These are phyloP conservation scores for Saccharomycopsis hybrid DNA, from an alignment of 1,139 yeast species.

Conservation along the genomic window DNA sequence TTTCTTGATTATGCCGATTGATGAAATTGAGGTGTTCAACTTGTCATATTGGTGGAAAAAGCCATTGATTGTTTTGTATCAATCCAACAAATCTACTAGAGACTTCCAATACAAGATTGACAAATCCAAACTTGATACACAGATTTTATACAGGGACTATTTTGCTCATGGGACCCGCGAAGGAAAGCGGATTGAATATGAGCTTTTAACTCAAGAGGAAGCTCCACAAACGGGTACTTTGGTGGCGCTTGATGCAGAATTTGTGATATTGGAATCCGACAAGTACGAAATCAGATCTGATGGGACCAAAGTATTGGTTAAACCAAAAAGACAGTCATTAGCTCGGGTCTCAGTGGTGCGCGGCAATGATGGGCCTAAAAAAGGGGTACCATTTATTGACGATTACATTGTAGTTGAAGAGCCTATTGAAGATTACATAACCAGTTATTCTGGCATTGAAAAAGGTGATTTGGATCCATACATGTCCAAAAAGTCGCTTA, in stretches of 20 bases:
- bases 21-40: slow-evolving; percentile 54
- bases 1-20: slow-evolving; percentile 77
- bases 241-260: slow-evolving; percentile 95
- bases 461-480: slow-evolving; percentile 81
- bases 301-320: slow-evolving; percentile 61
- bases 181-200: slow-evolving; percentile 53
- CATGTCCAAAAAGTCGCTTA: slow-evolving; percentile 62
- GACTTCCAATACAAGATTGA: slow-evolving; percentile 35
- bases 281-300: slow-evolving; percentile 68
- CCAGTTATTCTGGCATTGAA: slow-evolving; percentile 88
- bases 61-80: slow-evolving; percentile 70
- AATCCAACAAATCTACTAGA: slow-evolving; percentile 34
- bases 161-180: slow-evolving; percentile 68
- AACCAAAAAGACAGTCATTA: slow-evolving; percentile 70
- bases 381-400: slow-evolving; percentile 83
- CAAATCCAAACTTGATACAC: slow-evolving; percentile 45
- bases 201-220: slow-evolving; percentile 55
- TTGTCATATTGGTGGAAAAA: slow-evolving; percentile 73
- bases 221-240: slow-evolving; percentile 71
- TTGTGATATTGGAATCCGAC: slow-evolving; percentile 78
- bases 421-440: slow-evolving; percentile 75
- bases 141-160: slow-evolving; percentile 67
- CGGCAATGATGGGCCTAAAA: slow-evolving; percentile 59
- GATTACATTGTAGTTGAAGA: slow-evolving; percentile 79
- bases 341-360: slow-evolving; percentile 88